These are phyloP conservation scores for Suillus subluteus DNA, from an alignment of 768 basidiomycete genomes.

Conservation along the genomic window DNA sequence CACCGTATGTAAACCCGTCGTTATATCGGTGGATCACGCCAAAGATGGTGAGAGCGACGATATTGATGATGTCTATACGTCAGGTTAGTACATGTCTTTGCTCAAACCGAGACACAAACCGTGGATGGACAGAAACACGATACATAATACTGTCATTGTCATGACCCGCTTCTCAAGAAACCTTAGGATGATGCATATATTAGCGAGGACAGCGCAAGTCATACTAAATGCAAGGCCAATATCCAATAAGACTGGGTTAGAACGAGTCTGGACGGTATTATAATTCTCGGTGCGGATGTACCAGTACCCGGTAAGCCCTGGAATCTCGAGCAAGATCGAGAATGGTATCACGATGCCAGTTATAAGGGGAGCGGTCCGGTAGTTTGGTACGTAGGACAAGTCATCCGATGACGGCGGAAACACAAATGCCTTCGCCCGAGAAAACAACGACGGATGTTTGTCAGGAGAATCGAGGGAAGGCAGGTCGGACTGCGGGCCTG, in stretches of 20 bases:
- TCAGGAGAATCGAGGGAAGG: neutral
- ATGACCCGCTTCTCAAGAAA: constrained; percentile 74
- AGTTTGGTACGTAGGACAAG: constrained; percentile 52
- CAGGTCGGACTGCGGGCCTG: neutral
- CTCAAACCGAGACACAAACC: constrained; percentile 46
- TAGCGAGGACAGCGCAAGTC: constrained; percentile 68
- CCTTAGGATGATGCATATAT: constrained; percentile 63
- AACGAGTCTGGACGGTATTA: constrained; percentile 46
- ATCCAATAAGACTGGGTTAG: constrained; percentile 62
- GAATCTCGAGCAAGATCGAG: constrained; percentile 81
- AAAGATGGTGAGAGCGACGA: constrained; percentile 59
- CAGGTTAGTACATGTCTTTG: neutral
- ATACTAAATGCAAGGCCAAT: constrained; percentile 69
- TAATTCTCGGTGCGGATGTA: constrained; percentile 55
- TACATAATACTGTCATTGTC: constrained; percentile 63
- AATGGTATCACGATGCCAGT: constrained; percentile 75
- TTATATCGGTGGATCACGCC: constrained; percentile 61
- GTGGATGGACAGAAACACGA: constrained; percentile 68
- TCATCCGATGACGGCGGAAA: constrained; percentile 28
- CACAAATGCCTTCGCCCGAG: constrained; percentile 2
- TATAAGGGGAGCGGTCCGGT: constrained; percentile 65
- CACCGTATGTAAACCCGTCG: constrained; percentile 71
- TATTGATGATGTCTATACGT: constrained; percentile 67
- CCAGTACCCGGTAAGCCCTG: constrained; percentile 78
- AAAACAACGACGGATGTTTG: neutral